Conservation (phyloP, 2,329 filamentous ascomycete species). For the Tolypocladium ovalisporum region DNA sequence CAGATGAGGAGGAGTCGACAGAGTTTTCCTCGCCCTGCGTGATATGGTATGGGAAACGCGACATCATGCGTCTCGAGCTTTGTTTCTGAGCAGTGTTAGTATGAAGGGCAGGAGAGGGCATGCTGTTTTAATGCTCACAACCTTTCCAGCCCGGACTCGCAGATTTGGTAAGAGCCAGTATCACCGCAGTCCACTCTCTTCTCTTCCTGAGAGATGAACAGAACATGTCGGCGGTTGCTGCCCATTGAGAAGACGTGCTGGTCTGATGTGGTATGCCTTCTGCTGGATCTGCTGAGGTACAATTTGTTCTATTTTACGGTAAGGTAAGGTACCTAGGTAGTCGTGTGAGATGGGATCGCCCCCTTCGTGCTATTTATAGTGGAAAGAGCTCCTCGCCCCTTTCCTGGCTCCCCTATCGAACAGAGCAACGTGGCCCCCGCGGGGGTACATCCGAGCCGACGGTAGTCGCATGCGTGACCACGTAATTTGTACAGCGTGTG, state of each 20-base stretch:
- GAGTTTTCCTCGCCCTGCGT: not conserved
- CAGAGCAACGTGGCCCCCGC: not conserved
- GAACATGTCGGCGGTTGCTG: slow-evolving; percentile 16
- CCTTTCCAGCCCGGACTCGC: slow-evolving; percentile 14
- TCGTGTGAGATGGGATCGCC: not conserved
- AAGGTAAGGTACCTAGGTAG: too few species aligned
- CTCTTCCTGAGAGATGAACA: slow-evolving; percentile 27
- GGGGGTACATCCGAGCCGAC: not conserved
- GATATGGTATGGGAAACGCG: slow-evolving; percentile 22
- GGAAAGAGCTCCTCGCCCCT: not conserved
- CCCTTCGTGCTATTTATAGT: not conserved
- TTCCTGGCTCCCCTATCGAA: not conserved
- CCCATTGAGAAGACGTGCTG: not conserved
- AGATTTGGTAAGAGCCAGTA: slow-evolving; percentile 13
- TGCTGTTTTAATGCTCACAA: not conserved
- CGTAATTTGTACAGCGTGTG: not conserved
- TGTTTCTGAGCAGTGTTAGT: slow-evolving; percentile 21
- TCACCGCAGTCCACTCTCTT: slow-evolving; percentile 21
- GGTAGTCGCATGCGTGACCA: too few species aligned
- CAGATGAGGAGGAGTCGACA: slow-evolving; percentile 31
- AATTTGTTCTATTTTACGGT: not conserved
- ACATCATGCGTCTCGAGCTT: slow-evolving; percentile 33
- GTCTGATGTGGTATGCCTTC: not conserved
- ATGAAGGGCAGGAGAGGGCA: slow-evolving; percentile 1
- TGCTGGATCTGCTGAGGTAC: not conserved